Percentiles rank a stretch among this genome's conserved stretches.
Evolutionary conservation across 129 eudicot genomes (phyloP).

Genomic region (Centella asiatica): DNA sequence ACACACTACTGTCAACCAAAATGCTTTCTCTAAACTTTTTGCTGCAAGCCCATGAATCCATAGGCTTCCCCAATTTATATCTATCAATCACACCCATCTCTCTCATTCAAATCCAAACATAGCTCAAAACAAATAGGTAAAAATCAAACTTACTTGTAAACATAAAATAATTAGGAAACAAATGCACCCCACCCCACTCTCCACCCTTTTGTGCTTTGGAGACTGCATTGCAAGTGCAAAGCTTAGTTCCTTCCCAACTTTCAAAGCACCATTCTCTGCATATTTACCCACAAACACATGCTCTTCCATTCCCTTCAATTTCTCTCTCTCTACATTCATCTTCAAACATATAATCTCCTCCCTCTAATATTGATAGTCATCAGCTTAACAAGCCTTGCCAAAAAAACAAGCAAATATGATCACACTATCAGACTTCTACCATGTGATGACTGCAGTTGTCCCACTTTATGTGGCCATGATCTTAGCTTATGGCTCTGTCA

Average conservation of each 20-base stretch:
- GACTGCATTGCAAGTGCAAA: constrained; percentile 28
- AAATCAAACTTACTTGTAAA: neutral
- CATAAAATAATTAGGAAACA: neutral
- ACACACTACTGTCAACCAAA: constrained; percentile 19
- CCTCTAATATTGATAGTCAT: no score
- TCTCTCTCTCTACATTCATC: constrained; percentile 8
- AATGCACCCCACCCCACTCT: no score
- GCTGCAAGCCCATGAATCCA: constrained; percentile 1
- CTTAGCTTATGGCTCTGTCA: constrained; percentile 81
- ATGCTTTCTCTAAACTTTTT: constrained; percentile 13
- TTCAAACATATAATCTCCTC: neutral
- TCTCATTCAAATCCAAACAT: constrained; percentile 14
- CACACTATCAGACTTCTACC: constrained; percentile 58
- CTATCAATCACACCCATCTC: constrained; percentile 7
- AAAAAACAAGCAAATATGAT: constrained; percentile 45
- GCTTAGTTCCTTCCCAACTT: constrained; percentile 23
- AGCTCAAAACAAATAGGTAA: constrained; percentile 12
- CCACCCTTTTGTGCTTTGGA: constrained; percentile 25
- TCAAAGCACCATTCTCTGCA: constrained; percentile 17
- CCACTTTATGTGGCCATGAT: constrained; percentile 84
- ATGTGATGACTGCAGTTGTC: constrained; percentile 78
- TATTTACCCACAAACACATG: constrained; percentile 24
- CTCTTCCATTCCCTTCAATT: constrained; percentile 11
- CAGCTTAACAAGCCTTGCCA: no score
- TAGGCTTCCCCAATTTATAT: constrained; percentile 9